Evolutionary conservation across 139 green algal genomes (phyloP).

Genomic region (Micractinium conductrix): DNA sequence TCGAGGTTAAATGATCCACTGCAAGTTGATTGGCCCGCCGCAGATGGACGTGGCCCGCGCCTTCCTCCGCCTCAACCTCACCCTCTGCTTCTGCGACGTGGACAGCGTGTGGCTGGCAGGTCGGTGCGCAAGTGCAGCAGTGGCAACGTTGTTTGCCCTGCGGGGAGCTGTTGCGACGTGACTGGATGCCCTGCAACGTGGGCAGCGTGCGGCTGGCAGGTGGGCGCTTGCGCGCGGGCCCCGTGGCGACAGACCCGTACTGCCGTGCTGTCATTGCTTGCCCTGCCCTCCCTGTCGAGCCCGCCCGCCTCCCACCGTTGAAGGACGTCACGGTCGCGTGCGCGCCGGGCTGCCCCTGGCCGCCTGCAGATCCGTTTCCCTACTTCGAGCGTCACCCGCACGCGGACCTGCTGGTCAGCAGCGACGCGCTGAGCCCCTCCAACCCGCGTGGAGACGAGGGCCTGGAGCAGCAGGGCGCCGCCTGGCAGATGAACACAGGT

Average conservation of each 20-base stretch:
- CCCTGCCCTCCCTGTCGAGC: background rate
- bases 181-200: background rate
- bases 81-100: conserved; percentile 90
- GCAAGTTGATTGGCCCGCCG: no score
- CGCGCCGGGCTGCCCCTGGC: no score
- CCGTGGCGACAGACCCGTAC: no score
- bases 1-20: no score
- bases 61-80: conserved; percentile 76
- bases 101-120: conserved; percentile 88
- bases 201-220: no score
- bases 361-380: conserved; percentile 68
- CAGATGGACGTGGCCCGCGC: conserved; percentile 20
- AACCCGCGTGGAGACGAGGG: conserved; percentile 41
- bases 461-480: conserved; percentile 73
- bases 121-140: no score
- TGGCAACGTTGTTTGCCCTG: no score
- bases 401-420: conserved; percentile 89
- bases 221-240: no score
- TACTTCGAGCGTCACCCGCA: conserved; percentile 56
- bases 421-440: conserved; percentile 73
- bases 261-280: no score
- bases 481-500: conserved; percentile 39
- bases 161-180: no score
- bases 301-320: no score
- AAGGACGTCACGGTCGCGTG: no score